Conservation (phyloP, 306 rosid genomes). For the Quercus cerris region DNA sequence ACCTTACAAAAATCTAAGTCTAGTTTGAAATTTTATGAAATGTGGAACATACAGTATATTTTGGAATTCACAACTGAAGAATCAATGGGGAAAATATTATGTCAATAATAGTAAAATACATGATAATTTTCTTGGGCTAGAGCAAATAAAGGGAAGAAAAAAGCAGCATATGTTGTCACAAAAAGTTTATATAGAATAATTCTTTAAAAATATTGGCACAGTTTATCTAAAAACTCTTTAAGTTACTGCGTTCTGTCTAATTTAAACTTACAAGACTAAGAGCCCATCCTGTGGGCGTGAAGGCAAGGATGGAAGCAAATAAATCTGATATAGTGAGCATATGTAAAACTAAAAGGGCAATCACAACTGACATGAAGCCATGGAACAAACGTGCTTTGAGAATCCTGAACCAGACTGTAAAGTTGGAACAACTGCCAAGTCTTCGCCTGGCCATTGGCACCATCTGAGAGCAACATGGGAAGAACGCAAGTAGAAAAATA, state of each 20-base stretch:
- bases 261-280: no score
- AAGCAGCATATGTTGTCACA: neutral
- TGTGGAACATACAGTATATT: neutral
- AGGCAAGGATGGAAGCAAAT: no score
- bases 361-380: slow-evolving; percentile 15
- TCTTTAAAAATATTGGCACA: neutral
- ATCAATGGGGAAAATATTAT: neutral
- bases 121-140: neutral
- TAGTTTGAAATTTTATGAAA: neutral
- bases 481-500: no score
- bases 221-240: no score
- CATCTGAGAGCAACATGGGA: no score
- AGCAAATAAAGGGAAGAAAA: neutral
- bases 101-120: neutral
- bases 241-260: no score
- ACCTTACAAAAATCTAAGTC: no score
- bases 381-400: slow-evolving; percentile 87
- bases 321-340: no score
- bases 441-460: slow-evolving; percentile 17
- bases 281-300: no score
- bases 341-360: no score
- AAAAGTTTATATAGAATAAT: neutral
- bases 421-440: slow-evolving; percentile 47
- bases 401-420: slow-evolving; percentile 85
- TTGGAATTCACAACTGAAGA: no score